Percentiles rank a stretch among this genome's conserved stretches.
phyloP scores from a whole-genome alignment of 1,284 basidiomycete genomes.

The Coniferiporia sulphurascens region DNA sequence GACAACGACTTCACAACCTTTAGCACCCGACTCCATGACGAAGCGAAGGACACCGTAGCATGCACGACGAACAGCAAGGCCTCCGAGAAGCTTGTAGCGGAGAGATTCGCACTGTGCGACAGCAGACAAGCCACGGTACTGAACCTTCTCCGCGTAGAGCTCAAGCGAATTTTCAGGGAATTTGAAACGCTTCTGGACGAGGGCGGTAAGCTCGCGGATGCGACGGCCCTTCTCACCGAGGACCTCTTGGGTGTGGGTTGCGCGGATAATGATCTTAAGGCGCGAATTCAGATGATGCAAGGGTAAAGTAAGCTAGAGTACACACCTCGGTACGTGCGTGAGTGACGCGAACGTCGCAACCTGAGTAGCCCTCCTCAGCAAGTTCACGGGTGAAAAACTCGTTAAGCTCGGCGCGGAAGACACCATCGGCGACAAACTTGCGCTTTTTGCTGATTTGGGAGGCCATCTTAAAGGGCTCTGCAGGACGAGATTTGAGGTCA shows the following conservation, averaged over 20 bases:
- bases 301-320: background rate
- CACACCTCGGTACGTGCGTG: conserved; percentile 95
- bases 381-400: conserved; percentile 99
- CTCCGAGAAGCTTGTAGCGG: conserved; percentile 98
- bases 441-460: conserved; percentile 92
- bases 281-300: conserved; percentile 6
- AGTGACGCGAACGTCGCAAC: conserved; percentile 99
- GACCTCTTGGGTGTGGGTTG: conserved; percentile 99
- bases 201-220: conserved; percentile 96
- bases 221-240: conserved; percentile 99
- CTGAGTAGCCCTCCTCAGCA: conserved; percentile 99
- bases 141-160: conserved; percentile 99
- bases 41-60: conserved; percentile 99
- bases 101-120: conserved; percentile 99
- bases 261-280: conserved; percentile 94
- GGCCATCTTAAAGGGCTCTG: conserved; percentile 51
- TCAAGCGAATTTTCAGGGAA: conserved; percentile 99
- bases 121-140: conserved; percentile 97
- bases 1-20: conserved; percentile 99
- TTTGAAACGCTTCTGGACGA: conserved; percentile 99
- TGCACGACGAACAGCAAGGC: conserved; percentile 97
- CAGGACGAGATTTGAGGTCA: conserved; percentile 5
- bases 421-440: conserved; percentile 98
- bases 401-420: conserved; percentile 96
- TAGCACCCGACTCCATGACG: conserved; percentile 99